Evolutionary conservation across 768 basidiomycete genomes (phyloP), one percentile per base, ranked within the genome.

Genomic region (Boletus insuetus): DNA sequence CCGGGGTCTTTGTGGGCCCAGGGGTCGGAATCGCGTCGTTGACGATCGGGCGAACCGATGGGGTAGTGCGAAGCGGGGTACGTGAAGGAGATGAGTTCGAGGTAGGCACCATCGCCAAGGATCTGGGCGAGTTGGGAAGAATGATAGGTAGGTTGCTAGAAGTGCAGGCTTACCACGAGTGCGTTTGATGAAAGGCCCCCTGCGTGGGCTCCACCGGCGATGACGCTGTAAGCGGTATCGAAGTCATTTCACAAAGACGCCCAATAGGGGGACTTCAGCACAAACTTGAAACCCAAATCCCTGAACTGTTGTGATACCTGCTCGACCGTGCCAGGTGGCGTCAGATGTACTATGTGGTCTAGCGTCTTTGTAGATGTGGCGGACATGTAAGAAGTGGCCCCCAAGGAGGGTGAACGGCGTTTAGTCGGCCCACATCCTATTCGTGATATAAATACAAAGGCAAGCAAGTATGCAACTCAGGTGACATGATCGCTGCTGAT

Each of bases 301-400:
- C 73, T 73, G 56, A 86, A 89, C 44, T 81, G 78, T 20, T 77
- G 66, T 1, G 82, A 73, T 20, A 75, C 77, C 34, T 78, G 68
- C 19, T 75, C 64, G 11, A 89, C 73, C 0, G 81, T 75, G 0
- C 80, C 84, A 2, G 86, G 83, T 0, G 86, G 82, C 0, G 84
- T 84, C n/a, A 90, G 74, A 64, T 89, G 82, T 1, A 90, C 79
- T 53, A 90, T 81, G 59, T 90, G 88, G 58, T 90, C 88, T 12
- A 89, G 63, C 29, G 68, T 79, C 42, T 67, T 72, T 3, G 79
- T 82, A 17, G 74, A 71, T 26, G 68, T 67, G 7, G 38, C 34
- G 13, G 64, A 46, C 70, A 69, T 71, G 24, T n/a, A n/a, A n/a
- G n/a, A n/a, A n/a, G n/a, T n/a, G n/a, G n/a, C n/a, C n/a, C n/a